phyloP scores from a whole-genome alignment of 305 asterid genomes.

The Rubia tinctorum region DNA sequence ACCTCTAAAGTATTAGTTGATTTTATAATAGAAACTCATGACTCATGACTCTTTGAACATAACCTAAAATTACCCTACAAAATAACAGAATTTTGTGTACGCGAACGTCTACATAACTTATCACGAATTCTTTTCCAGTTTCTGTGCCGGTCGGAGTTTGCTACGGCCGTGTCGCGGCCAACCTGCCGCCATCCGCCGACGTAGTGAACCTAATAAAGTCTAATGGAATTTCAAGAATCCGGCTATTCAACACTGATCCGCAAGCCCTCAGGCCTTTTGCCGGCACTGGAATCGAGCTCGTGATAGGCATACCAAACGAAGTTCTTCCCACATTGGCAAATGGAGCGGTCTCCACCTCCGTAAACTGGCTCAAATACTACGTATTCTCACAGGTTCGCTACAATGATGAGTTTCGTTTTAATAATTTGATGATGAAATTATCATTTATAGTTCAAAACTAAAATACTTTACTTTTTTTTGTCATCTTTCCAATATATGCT shows the following conservation, averaged over 20 bases:
- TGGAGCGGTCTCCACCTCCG: conserved; percentile 31
- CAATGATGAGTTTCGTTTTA: background rate
- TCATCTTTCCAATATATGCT: no score
- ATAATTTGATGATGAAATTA: no score
- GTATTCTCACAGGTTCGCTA: conserved; percentile 35
- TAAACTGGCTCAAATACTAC: conserved; percentile 51
- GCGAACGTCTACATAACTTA: no score
- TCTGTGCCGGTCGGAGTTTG: conserved; percentile 68
- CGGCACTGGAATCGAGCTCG: conserved; percentile 48
- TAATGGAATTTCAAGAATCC: conserved; percentile 44
- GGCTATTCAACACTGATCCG: conserved; percentile 56
- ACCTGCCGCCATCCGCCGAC: conserved; percentile 46
- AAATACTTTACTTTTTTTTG: no score
- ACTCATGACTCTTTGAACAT: no score
- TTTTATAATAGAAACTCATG: no score
- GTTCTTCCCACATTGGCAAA: conserved; percentile 57
- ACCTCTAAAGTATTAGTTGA: no score
- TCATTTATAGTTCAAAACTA: no score
- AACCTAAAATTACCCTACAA: no score
- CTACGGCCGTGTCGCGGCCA: conserved; percentile 52
- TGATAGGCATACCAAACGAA: conserved; percentile 70
- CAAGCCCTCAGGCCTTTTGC: conserved; percentile 42
- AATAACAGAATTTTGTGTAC: no score
- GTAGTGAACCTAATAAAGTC: conserved; percentile 41
- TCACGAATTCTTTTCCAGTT: no score